A percentile compares a stretch with the other conserved stretches of the same genome.
These are phyloP conservation scores for Peronospora destructor DNA, from an alignment of 352 stramenopile genomes.

Conservation along the genomic window DNA sequence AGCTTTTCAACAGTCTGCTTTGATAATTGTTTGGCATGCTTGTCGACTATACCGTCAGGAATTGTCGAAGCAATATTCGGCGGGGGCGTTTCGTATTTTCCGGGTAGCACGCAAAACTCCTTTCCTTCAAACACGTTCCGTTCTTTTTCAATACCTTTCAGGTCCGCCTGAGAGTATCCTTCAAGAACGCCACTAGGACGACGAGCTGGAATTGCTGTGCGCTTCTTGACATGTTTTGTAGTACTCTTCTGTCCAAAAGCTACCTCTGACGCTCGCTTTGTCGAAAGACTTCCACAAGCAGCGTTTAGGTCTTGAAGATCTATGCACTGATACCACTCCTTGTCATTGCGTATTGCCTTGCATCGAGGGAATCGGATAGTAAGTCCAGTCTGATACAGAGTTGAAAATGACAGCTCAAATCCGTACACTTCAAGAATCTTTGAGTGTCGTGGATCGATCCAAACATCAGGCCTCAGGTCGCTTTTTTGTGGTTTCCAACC, in stretches of 20 bases:
- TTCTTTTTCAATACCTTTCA: conserved; percentile 48
- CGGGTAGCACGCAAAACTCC: conserved; percentile 75
- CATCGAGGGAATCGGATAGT: conserved; percentile 77
- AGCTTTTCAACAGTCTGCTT: conserved; percentile 78
- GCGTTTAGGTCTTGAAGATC: conserved; percentile 71
- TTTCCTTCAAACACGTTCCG: conserved; percentile 58
- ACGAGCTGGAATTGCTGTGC: conserved; percentile 11
- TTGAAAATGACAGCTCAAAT: conserved; percentile 80
- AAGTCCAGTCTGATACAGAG: conserved; percentile 70
- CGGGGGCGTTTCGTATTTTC: conserved; percentile 47
- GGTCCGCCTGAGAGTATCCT: conserved; percentile 53
- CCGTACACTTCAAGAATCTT: conserved; percentile 83
- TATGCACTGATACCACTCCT: conserved; percentile 78
- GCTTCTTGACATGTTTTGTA: conserved; percentile 39
- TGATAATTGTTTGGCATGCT: conserved; percentile 32
- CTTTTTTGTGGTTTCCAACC: conserved; percentile 72
- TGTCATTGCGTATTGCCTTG: conserved; percentile 79
- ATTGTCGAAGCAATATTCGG: conserved; percentile 14
- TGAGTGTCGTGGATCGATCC: conserved; percentile 74
- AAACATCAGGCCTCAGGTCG: conserved; percentile 71
- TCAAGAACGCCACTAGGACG: conserved; percentile 39
- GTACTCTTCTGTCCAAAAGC: conserved; percentile 55
- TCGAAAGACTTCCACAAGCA: conserved; percentile 50
- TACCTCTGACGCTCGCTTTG: conserved; percentile 69
- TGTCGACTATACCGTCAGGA: conserved; percentile 30